A percentile compares a stretch with the other conserved stretches of the same genome.
Evolutionary conservation across 257 asterid genomes (phyloP).

Genomic region (Nicotiana otophora): DNA sequence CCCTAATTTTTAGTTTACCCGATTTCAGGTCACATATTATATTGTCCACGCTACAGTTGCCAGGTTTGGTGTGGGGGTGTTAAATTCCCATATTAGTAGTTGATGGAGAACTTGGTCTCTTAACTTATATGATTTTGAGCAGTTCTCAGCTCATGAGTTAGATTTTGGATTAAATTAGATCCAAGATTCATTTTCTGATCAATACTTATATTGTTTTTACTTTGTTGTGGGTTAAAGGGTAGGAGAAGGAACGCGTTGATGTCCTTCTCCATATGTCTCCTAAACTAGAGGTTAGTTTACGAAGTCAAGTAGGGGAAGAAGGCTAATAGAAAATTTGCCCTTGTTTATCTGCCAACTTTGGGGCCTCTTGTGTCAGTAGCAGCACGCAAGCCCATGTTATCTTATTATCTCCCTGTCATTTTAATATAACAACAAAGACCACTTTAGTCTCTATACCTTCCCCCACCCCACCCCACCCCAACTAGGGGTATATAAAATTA

Average conservation of each 20-base stretch:
- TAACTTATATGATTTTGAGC: too few relatives aligned
- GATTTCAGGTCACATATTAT: too few relatives aligned
- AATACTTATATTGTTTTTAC: too few relatives aligned
- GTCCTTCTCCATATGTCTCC: neutral
- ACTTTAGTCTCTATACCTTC: neutral
- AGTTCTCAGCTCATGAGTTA: too few relatives aligned
- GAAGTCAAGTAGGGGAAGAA: neutral
- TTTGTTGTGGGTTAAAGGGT: too few relatives aligned
- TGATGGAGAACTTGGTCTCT: too few relatives aligned
- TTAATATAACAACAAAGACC: neutral
- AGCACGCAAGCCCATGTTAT: slow-evolving; percentile 1
- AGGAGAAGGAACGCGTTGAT: too few relatives aligned
- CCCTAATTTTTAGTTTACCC: too few relatives aligned
- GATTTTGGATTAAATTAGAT: too few relatives aligned
- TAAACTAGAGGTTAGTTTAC: neutral
- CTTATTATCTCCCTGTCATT: neutral
- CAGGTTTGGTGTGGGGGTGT: accelerated
- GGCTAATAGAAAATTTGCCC: neutral
- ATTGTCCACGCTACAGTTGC: too few relatives aligned
- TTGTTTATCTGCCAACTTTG: neutral
- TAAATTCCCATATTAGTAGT: too few relatives aligned
- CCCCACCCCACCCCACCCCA: neutral
- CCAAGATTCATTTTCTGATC: too few relatives aligned
- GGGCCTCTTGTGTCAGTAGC: neutral
- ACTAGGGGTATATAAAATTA: neutral